phyloP scores from a whole-genome alignment of 2,329 filamentous ascomycete species.

The Verticillium longisporum region DNA sequence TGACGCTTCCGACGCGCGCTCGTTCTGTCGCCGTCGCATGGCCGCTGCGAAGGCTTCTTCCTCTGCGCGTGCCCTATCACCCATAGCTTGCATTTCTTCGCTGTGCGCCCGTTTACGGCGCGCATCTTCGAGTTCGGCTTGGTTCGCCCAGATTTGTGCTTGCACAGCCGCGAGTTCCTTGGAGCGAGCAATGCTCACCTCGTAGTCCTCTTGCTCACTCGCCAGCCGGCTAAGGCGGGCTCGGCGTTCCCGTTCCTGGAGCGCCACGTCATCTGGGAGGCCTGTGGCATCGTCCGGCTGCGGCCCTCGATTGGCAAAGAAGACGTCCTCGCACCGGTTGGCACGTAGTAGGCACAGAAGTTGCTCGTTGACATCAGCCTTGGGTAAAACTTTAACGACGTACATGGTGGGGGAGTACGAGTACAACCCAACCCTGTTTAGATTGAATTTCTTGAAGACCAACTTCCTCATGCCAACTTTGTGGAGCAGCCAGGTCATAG shows the following conservation, averaged over 20 bases:
- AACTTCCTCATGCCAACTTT: slow-evolving; percentile 59
- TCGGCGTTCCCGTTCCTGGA: slow-evolving; percentile 42
- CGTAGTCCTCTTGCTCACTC: slow-evolving; percentile 42
- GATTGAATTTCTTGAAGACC: slow-evolving; percentile 53
- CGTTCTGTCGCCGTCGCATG: slow-evolving; percentile 26
- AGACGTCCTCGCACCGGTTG: slow-evolving; percentile 47
- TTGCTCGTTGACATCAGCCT: slow-evolving; percentile 28
- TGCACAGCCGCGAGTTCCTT: slow-evolving; percentile 46
- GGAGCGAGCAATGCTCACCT: slow-evolving; percentile 37
- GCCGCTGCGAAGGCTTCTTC: slow-evolving; percentile 32
- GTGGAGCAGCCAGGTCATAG: slow-evolving; percentile 50
- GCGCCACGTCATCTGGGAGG: slow-evolving; percentile 41
- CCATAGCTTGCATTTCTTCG: slow-evolving; percentile 36
- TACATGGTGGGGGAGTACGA: slow-evolving; percentile 63
- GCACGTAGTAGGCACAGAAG: slow-evolving; percentile 42
- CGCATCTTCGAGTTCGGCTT: slow-evolving; percentile 43
- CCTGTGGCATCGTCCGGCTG: slow-evolving; percentile 48
- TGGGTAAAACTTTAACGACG: slow-evolving; percentile 37
- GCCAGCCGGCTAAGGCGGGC: slow-evolving; percentile 36
- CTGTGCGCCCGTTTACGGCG: slow-evolving; percentile 37
- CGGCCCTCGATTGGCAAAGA: slow-evolving; percentile 44
- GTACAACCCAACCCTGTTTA: slow-evolving; percentile 42
- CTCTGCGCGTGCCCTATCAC: slow-evolving; percentile 38
- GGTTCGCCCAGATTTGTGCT: slow-evolving; percentile 39
- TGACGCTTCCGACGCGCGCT: slow-evolving; percentile 27